Conservation (phyloP, 495 filamentous ascomycete species). For the Aspergillus indologenus region DNA sequence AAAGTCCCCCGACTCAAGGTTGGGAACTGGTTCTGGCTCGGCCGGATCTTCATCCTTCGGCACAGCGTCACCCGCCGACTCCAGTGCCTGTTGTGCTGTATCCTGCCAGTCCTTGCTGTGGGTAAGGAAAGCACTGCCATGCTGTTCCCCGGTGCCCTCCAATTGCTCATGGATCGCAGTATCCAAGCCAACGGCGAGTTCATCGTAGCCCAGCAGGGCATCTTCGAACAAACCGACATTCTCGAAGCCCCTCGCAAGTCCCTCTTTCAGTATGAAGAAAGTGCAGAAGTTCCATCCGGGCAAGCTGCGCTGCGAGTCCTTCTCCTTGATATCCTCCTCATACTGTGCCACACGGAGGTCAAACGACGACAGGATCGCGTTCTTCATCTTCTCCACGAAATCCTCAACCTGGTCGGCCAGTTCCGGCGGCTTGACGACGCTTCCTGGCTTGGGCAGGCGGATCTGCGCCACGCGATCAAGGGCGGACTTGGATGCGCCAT, state of each 20-base stretch:
- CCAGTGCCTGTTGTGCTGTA: slow-evolving; percentile 49
- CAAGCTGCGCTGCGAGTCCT: slow-evolving; percentile 79
- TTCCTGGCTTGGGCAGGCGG: slow-evolving; percentile 55
- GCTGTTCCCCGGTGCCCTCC: slow-evolving; percentile 49
- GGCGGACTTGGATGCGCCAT: slow-evolving; percentile 71
- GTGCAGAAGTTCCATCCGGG: slow-evolving; percentile 99
- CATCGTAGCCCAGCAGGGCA: slow-evolving; percentile 87
- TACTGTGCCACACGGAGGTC: slow-evolving; percentile 89
- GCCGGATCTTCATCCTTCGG: slow-evolving; percentile 13
- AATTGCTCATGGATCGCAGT: slow-evolving; percentile 74
- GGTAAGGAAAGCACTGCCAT: slow-evolving; percentile 62
- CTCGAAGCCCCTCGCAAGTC: slow-evolving; percentile 88
- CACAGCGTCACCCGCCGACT: slow-evolving; percentile 11
- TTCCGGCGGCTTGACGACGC: slow-evolving; percentile 58
- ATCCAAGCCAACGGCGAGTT: slow-evolving; percentile 82
- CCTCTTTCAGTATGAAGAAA: slow-evolving; percentile 96
- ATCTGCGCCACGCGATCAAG: slow-evolving; percentile 84
- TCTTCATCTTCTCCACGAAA: slow-evolving; percentile 80
- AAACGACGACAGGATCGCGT: slow-evolving; percentile 82
- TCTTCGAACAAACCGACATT: slow-evolving; percentile 95
- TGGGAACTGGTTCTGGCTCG: slow-evolving; percentile 20
- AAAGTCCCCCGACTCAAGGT: slow-evolving; percentile 36
- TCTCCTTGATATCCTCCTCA: slow-evolving; percentile 94
- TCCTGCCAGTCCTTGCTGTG: slow-evolving; percentile 70
- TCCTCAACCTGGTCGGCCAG: slow-evolving; percentile 76